Evolutionary conservation across 768 basidiomycete genomes (phyloP).

Genomic region (Boletus reticulatus): DNA sequence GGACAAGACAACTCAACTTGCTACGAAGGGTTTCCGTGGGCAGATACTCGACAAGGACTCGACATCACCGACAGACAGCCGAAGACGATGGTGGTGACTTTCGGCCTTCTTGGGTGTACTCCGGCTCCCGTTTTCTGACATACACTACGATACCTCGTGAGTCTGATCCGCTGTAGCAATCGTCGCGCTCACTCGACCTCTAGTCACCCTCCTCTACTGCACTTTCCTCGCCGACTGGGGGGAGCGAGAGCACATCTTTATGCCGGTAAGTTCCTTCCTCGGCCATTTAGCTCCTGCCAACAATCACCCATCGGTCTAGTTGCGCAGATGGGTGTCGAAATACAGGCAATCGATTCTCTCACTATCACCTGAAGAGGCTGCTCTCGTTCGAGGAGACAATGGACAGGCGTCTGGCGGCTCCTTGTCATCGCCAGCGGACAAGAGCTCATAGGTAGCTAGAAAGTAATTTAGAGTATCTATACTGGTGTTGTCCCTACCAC

Average conservation of each 20-base stretch:
- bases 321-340: slow-evolving; percentile 54
- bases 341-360: slow-evolving; percentile 54
- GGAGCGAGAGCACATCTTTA: slow-evolving; percentile 69
- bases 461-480: slow-evolving; percentile 1
- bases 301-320: slow-evolving; percentile 31
- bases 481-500: slow-evolving; percentile 3
- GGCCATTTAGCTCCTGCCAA: not conserved
- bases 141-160: slow-evolving; percentile 57
- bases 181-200: slow-evolving; percentile 1
- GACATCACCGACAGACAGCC: not conserved
- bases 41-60: slow-evolving; percentile 18
- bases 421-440: slow-evolving; percentile 1
- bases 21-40: not conserved
- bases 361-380: slow-evolving; percentile 54
- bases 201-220: slow-evolving; percentile 55
- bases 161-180: slow-evolving; percentile 4
- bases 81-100: slow-evolving; percentile 40
- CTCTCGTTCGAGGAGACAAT: slow-evolving; percentile 17
- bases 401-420: not conserved
- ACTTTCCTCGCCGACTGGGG: slow-evolving; percentile 68
- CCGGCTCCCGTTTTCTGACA: slow-evolving; percentile 47
- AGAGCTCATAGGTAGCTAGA: not conserved
- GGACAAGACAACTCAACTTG: slow-evolving; percentile 5
- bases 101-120: slow-evolving; percentile 62
- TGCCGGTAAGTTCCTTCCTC: slow-evolving; percentile 46